Percentiles rank a stretch among this genome's conserved stretches.
phyloP scores from a whole-genome alignment of 495 filamentous ascomycete genomes.

The Podospora pseudopauciseta region DNA sequence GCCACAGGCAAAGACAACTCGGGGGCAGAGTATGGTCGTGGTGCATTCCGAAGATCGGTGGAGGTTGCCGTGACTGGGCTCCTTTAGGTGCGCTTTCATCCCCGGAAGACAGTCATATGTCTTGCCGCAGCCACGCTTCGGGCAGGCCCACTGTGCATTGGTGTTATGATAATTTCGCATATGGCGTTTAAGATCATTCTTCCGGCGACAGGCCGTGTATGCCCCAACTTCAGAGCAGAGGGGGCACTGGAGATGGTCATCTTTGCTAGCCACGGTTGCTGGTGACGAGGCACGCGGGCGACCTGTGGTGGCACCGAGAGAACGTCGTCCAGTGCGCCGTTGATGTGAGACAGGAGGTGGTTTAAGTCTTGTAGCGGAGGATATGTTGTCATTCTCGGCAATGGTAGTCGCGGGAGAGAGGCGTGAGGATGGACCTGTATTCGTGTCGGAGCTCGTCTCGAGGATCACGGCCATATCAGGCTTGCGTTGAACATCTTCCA shows the following conservation, averaged over 20 bases:
- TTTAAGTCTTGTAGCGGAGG: background rate
- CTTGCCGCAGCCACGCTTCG: constrained; percentile 20
- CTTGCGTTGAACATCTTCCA: background rate
- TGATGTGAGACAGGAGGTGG: background rate
- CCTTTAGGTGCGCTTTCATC: constrained; percentile 26
- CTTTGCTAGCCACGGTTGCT: constrained; percentile 15
- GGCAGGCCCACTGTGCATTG: constrained; percentile 27
- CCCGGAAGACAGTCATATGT: constrained; percentile 28
- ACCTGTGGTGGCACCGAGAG: background rate
- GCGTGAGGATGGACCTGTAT: background rate
- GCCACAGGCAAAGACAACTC: constrained; percentile 31
- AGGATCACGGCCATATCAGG: background rate
- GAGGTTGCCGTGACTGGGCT: constrained; percentile 17
- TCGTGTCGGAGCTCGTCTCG: background rate
- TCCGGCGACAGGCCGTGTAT: constrained; percentile 18
- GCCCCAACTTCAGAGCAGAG: constrained; percentile 26
- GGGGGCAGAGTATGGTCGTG: constrained; percentile 20
- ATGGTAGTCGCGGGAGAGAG: background rate
- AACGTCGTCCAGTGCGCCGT: background rate
- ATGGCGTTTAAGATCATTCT: constrained; percentile 29
- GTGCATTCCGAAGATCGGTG: constrained; percentile 9
- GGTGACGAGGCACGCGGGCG: constrained; percentile 7
- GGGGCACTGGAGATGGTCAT: constrained; percentile 22
- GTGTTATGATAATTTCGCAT: constrained; percentile 26
- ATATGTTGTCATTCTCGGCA: background rate